These are phyloP conservation scores for Boletus coccyginus DNA, from an alignment of 768 basidiomycete species.

Conservation along the genomic window DNA sequence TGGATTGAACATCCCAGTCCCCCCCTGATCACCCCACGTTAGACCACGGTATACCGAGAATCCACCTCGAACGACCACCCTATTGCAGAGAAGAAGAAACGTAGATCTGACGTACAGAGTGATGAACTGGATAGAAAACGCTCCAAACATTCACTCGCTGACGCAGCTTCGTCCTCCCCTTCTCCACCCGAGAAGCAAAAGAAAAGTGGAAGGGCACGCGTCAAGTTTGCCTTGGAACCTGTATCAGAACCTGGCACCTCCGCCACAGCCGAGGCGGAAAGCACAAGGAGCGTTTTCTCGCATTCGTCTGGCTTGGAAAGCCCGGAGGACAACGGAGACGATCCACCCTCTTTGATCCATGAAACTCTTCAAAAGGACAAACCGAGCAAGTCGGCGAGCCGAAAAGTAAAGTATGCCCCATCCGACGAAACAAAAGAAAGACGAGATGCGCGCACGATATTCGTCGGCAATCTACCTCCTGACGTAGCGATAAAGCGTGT, in stretches of 20 bases:
- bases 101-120: constrained; percentile 8
- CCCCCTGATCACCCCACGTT: constrained; percentile 6
- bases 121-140: constrained; percentile 21
- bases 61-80: constrained; percentile 2
- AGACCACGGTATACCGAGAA: constrained; percentile 8
- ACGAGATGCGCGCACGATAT: constrained; percentile 81
- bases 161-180: constrained; percentile 19
- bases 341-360: constrained; percentile 50
- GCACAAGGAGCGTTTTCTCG: constrained; percentile 2
- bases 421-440: constrained; percentile 68
- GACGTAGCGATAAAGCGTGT: constrained; percentile 79
- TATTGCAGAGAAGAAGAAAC: constrained; percentile 8
- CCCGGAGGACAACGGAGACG: constrained; percentile 34
- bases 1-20: neutral
- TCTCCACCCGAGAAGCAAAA: constrained; percentile 13
- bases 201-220: constrained; percentile 13
- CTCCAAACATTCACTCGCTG: constrained; percentile 3
- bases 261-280: neutral
- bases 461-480: constrained; percentile 84
- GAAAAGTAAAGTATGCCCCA: constrained; percentile 52
- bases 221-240: neutral
- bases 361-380: constrained; percentile 46
- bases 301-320: constrained; percentile 30
- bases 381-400: constrained; percentile 25
- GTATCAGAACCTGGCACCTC: neutral